Evolutionary conservation across 495 filamentous ascomycete species (phyloP).

Genomic region (Parathielavia appendiculata): DNA sequence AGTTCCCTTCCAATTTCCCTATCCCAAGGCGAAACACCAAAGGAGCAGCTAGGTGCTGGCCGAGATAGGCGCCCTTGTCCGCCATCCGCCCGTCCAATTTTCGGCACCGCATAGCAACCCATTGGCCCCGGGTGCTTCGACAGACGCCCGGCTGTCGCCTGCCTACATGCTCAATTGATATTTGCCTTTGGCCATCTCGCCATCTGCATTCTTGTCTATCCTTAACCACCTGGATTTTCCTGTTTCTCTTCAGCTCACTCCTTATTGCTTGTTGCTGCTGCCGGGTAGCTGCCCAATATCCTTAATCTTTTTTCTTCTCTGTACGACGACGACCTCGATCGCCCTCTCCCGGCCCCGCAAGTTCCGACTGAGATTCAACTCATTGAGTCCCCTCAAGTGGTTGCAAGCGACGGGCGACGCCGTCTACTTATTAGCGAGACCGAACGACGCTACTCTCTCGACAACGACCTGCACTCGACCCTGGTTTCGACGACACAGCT

Average conservation of each 20-base stretch:
- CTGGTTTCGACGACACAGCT: slow-evolving; percentile 9
- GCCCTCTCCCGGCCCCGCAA: slow-evolving; percentile 1
- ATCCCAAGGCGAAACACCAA: slow-evolving; percentile 16
- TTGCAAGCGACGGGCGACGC: not conserved
- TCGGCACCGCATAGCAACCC: slow-evolving; percentile 10
- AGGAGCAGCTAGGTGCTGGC: slow-evolving; percentile 8
- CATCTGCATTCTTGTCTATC: slow-evolving; percentile 13
- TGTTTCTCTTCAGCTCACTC: slow-evolving; percentile 14
- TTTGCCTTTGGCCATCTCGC: slow-evolving; percentile 11
- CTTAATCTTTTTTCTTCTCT: slow-evolving; percentile 13
- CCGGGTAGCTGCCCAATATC: slow-evolving; percentile 6
- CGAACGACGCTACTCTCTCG: not conserved
- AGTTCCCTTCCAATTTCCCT: slow-evolving; percentile 5
- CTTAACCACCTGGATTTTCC: slow-evolving; percentile 2
- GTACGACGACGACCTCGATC: slow-evolving; percentile 10
- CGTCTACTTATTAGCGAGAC: not conserved
- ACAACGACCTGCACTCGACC: not conserved
- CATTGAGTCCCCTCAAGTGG: not conserved
- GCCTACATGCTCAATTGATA: slow-evolving; percentile 18
- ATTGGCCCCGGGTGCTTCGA: slow-evolving; percentile 13
- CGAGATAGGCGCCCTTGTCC: slow-evolving; percentile 16
- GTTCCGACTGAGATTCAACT: not conserved
- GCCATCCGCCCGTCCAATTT: slow-evolving; percentile 12
- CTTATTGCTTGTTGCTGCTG: not conserved
- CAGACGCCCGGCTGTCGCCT: slow-evolving; percentile 15